These are phyloP conservation scores for Cryptococcus sp. DNA, from an alignment of 1,284 basidiomycete species.

Conservation along the genomic window DNA sequence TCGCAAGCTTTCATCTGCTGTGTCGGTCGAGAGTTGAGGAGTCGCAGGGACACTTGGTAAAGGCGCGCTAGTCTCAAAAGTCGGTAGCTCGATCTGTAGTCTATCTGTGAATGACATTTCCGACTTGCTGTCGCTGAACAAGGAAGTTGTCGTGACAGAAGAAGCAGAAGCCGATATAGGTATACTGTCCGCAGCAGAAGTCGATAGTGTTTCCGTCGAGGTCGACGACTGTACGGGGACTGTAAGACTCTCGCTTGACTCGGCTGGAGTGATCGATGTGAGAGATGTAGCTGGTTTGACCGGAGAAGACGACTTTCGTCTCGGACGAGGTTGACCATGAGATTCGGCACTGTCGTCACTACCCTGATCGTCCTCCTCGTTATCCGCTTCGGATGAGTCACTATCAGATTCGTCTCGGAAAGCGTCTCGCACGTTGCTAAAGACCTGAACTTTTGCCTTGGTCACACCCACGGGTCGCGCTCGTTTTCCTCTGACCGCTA, in stretches of 20 bases:
- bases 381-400: slow-evolving; percentile 78
- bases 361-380: slow-evolving; percentile 57
- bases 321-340: slow-evolving; percentile 18
- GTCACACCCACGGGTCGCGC: slow-evolving; percentile 91
- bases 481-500: slow-evolving; percentile 66
- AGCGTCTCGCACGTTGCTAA: slow-evolving; percentile 87
- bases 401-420: slow-evolving; percentile 74
- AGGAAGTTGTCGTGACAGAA: slow-evolving; percentile 16
- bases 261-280: slow-evolving; percentile 1
- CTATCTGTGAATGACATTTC: slow-evolving; percentile 39
- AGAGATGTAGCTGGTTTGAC: slow-evolving; percentile 1
- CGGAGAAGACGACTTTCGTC: slow-evolving; percentile 16
- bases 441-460: slow-evolving; percentile 81
- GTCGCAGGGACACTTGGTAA: slow-evolving; percentile 44
- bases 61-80: slow-evolving; percentile 47
- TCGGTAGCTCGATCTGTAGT: slow-evolving; percentile 45
- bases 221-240: background rate
- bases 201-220: background rate
- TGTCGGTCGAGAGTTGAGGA: slow-evolving; percentile 30
- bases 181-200: background rate
- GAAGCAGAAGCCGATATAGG: slow-evolving; percentile 12
- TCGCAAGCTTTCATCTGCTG: slow-evolving; percentile 24
- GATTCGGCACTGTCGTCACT: slow-evolving; percentile 40
- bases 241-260: slow-evolving; percentile 1
- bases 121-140: slow-evolving; percentile 26